Base-by-base conservation (phyloP, 805 yeast genomes). In the Saccharomyces kudriavzevii region DNA sequence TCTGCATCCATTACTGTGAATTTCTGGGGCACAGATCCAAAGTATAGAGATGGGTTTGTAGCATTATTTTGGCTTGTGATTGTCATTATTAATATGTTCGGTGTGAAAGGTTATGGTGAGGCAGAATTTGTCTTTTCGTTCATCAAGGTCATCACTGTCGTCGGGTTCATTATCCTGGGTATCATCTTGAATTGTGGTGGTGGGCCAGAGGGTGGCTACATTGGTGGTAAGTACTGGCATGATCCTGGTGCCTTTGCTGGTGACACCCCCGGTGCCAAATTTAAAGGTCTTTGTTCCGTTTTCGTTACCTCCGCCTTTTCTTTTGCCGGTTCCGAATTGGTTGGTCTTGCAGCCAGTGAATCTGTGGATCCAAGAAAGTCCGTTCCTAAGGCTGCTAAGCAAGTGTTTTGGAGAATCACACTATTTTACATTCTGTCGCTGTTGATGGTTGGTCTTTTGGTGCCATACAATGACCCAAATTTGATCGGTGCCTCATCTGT, bases 251-350 rank as follows among this genome's bases (percentile, higher is more conserved):
- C 84, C 0, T 82, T 83, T 65, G 79, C 79, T 17, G 71, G 75
- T 54, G 80, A 74, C 2, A 56, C 51, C 75, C 49, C 58, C 2
- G 65, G 67, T 25, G 53, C 56, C 17, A 54, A 61, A 52, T 66
- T 84, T 67, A 83, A 85, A 69, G 90, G 89, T 56, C 80, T 86
- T 50, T 80, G 85, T 63, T 74, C 86, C 0, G 87, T 83, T n/a
- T 80, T 87, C 56, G 85, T 85, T 49, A 81, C 86, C 40, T 89
- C 92, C 14, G 89, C 91, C 1, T 79, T 79, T 64, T 77, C 82
- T 9, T 80, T 80, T 60, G 70, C 79, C 54, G 83, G 83, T 49
- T 70, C 81, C 49, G 83, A 79, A 60, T 63, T 79, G 63, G 73
- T 77, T 56, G 82, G 82, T 48, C 61, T 79, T 45, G 77, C 83